A percentile compares a stretch with the other conserved stretches of the same genome.
phyloP scores from a whole-genome alignment of 202 grass and related monocot genomes.

The Dendrocalamus latiflorus region DNA sequence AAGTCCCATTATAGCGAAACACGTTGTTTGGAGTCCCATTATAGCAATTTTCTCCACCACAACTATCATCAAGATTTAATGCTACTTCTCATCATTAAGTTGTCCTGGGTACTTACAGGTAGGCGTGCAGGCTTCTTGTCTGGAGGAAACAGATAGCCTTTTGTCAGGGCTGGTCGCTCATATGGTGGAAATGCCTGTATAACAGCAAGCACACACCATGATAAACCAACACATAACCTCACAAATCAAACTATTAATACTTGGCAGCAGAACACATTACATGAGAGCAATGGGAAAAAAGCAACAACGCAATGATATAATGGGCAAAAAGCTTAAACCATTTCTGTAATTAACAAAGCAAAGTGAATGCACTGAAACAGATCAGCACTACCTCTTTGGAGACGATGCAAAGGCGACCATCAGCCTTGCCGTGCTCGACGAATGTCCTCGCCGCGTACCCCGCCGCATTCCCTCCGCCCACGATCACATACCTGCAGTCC shows the following conservation, averaged over 20 bases:
- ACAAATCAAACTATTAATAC: neutral
- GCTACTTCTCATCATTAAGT: slow-evolving; percentile 1
- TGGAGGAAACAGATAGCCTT: slow-evolving; percentile 84
- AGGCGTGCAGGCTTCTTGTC: slow-evolving; percentile 89
- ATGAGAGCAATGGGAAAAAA: neutral
- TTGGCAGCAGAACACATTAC: neutral
- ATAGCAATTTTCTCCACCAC: no score
- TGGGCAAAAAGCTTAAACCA: neutral
- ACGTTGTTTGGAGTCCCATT: no score
- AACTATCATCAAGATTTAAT: neutral
- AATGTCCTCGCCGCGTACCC: slow-evolving; percentile 88
- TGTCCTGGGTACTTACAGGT: slow-evolving; percentile 52
- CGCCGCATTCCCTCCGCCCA: slow-evolving; percentile 82
- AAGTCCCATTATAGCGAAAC: no score
- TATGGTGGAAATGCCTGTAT: slow-evolving; percentile 78
- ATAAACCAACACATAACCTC: slow-evolving; percentile 4
- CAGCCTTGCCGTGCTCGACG: slow-evolving; percentile 84
- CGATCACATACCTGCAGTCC: slow-evolving; percentile 74
- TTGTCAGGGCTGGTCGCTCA: slow-evolving; percentile 86
- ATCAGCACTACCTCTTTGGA: slow-evolving; percentile 76
- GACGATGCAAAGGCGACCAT: slow-evolving; percentile 82
- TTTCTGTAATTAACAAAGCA: neutral
- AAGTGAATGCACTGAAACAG: neutral
- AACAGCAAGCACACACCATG: neutral
- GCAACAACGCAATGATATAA: neutral